Base-by-base conservation (phyloP, 805 yeast species). In the Teunomyces gatunensis region DNA sequence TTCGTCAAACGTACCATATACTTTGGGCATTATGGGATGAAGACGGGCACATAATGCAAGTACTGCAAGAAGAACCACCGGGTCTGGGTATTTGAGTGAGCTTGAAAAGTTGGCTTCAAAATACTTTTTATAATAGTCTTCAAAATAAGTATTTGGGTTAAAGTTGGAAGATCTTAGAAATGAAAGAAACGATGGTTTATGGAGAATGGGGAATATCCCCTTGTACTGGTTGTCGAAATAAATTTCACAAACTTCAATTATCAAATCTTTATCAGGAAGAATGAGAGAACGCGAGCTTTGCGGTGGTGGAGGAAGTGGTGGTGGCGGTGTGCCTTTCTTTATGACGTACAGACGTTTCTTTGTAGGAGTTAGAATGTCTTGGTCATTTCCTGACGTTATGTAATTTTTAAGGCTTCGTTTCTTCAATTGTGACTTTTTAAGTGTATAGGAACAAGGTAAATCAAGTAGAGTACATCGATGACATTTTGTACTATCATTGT, bases 1-100 rank as follows among this genome's bases (percentile, higher is more conserved):
- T 1, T 49, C 54, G 43, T 65, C 71, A 45, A 69, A 71, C 7
- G 53, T 55, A 0, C 74, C 74, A 47, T 69, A 71, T 3, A 58
- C 47, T 10, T 54, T 50, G 0, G 67, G 60, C 44, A 69, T 45
- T 2, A 56, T 51, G 0, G 69, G 69, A 47, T 68, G 71, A 18
- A 67, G 56, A 42, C 74, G 54, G 1, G 72, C 59, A 48, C 72
- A 61, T 3, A 71, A 58, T 1, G 74, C 69, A 21, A 69, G 48
- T 1, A 69, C 63, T 1, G 72, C 67, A n/a, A 69, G 50, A 7
- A 69, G 45, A 6, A 68, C 53, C 12, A 69, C 50, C 2, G 74
- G 74, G 43, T 57, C 64, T 5, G 65, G 65, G 34, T 45, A 46
- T 28, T 46, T 44, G 18, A 57, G 42, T 3, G 55, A 49, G 3